phyloP scores from a whole-genome alignment of 495 filamentous ascomycete genomes.

The Hypoxylon trugodes region DNA sequence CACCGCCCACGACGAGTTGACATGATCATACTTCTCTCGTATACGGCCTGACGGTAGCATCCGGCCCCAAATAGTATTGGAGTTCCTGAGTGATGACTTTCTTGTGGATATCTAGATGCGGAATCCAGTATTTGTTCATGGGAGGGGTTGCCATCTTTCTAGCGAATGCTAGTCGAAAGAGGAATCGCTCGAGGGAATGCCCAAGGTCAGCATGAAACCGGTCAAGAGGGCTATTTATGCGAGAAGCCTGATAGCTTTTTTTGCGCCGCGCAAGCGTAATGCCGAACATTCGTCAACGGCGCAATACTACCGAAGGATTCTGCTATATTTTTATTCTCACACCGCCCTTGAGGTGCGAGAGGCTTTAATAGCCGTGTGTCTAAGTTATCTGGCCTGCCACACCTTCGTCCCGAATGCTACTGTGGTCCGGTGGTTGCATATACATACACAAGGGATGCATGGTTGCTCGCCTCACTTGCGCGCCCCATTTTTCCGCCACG shows the following conservation, averaged over 20 bases:
- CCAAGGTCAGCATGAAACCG: slow-evolving; percentile 25
- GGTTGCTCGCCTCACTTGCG: slow-evolving; percentile 49
- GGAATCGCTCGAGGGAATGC: slow-evolving; percentile 14
- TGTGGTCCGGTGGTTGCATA: slow-evolving; percentile 36
- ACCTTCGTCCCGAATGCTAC: slow-evolving; percentile 42
- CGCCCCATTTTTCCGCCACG: slow-evolving; percentile 41
- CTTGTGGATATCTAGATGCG: slow-evolving; percentile 64
- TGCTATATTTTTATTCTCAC: slow-evolving; percentile 28
- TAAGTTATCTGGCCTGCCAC: slow-evolving; percentile 24
- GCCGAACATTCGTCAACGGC: slow-evolving; percentile 20
- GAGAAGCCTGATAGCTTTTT: slow-evolving; percentile 21
- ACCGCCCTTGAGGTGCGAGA: slow-evolving; percentile 35
- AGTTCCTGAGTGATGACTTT: slow-evolving; percentile 65
- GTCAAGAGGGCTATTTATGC: slow-evolving; percentile 37
- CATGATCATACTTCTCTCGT: slow-evolving; percentile 55
- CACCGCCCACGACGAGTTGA: slow-evolving; percentile 17
- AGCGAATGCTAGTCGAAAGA: slow-evolving; percentile 15
- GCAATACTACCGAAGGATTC: slow-evolving; percentile 10
- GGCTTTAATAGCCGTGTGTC: slow-evolving; percentile 38
- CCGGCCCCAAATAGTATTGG: slow-evolving; percentile 63
- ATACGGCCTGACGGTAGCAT: slow-evolving; percentile 62
- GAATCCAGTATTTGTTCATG: slow-evolving; percentile 66
- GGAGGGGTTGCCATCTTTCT: slow-evolving; percentile 50
- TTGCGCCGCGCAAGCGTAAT: slow-evolving; percentile 28
- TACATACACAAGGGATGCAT: slow-evolving; percentile 39